Evolutionary conservation across 1,139 yeast species (phyloP).

Genomic region (Candida albicans): DNA sequence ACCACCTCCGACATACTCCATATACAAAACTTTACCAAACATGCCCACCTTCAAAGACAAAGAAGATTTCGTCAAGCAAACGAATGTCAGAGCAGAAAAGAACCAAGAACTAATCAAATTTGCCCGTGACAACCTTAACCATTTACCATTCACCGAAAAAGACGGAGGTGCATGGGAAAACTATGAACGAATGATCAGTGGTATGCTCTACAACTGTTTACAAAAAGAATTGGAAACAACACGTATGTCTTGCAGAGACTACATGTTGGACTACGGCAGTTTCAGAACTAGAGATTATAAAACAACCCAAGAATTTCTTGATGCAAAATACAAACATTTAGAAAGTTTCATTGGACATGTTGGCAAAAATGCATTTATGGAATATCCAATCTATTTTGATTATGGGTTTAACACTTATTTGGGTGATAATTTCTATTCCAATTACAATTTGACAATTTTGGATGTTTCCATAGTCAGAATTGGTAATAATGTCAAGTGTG

Average conservation of each 20-base stretch:
- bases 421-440: conserved; percentile 53
- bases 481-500: conserved; percentile 60
- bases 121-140: conserved; percentile 40
- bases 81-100: conserved; percentile 20
- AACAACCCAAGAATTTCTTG: conserved; percentile 18
- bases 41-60: conserved; percentile 14
- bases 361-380: conserved; percentile 41
- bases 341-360: conserved; percentile 46
- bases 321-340: conserved; percentile 39
- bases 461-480: conserved; percentile 63
- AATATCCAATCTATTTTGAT: conserved; percentile 57
- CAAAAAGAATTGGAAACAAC: conserved; percentile 12
- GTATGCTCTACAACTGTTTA: conserved; percentile 16
- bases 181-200: conserved; percentile 42
- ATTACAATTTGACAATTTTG: conserved; percentile 56
- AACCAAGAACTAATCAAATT: conserved; percentile 39
- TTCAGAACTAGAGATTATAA: conserved; percentile 41
- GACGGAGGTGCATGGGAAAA: conserved; percentile 19
- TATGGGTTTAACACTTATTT: conserved; percentile 55
- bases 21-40: neutral
- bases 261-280: conserved; percentile 33
- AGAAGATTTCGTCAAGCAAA: conserved; percentile 16
- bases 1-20: too few species aligned
- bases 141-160: conserved; percentile 37
- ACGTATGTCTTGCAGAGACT: conserved; percentile 15